These are phyloP conservation scores for Heritiera fomes DNA, from an alignment of 345 rosid species.

Conservation along the genomic window DNA sequence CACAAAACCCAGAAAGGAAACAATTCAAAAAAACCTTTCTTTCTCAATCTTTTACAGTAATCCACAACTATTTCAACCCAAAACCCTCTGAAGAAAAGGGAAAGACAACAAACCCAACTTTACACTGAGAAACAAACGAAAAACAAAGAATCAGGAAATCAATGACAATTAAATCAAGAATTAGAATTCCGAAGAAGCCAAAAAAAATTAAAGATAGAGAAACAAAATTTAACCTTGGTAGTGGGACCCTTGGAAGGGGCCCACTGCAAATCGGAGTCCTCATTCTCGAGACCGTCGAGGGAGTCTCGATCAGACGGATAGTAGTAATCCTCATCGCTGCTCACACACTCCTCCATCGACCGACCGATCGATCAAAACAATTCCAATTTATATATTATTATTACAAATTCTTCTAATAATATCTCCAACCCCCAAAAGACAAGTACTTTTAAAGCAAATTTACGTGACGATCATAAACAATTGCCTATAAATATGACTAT, in stretches of 20 bases:
- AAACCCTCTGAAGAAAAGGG: not conserved
- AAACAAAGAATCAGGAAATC: not conserved
- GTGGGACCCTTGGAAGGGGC: slow-evolving; percentile 45
- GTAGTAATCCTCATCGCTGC: slow-evolving; percentile 57
- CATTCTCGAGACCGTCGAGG: slow-evolving; percentile 60
- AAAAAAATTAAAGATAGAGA: not conserved
- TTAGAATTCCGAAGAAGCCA: not conserved
- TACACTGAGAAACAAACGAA: slow-evolving; percentile 1
- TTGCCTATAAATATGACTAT: not conserved
- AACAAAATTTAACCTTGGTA: slow-evolving; percentile 45
- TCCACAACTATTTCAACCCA: not conserved
- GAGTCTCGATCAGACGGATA: slow-evolving; percentile 72
- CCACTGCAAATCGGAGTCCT: slow-evolving; percentile 50
- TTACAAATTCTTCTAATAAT: not conserved
- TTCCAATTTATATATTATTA: not conserved
- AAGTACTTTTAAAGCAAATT: not conserved
- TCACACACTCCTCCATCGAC: slow-evolving; percentile 57
- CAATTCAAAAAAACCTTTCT: not conserved
- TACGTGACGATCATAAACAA: not conserved
- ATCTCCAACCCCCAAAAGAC: not conserved
- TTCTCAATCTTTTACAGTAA: not conserved
- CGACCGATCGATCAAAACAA: slow-evolving; percentile 3
- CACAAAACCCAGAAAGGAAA: not conserved
- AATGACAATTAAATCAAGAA: not conserved
- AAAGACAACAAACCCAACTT: not conserved